These are phyloP conservation scores for Rutidosis leptorrhynchoides DNA, from an alignment of 129 eudicot genomes.

Conservation along the genomic window DNA sequence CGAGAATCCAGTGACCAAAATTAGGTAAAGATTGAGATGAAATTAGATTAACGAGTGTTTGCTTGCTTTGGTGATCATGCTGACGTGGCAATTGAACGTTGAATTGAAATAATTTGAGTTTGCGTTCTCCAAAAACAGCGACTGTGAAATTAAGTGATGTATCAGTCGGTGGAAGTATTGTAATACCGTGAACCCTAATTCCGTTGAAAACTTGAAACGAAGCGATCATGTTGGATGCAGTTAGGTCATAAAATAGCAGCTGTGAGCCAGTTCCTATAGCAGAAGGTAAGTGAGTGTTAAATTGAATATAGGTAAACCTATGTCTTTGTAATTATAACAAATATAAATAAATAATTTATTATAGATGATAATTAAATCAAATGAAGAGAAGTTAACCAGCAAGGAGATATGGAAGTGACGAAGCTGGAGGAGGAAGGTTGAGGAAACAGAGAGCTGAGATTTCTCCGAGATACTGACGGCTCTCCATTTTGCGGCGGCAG, in stretches of 20 bases:
- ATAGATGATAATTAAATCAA: background rate
- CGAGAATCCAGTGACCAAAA: constrained; percentile 81
- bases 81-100: constrained; percentile 29
- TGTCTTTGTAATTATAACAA: no score
- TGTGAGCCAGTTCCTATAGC: constrained; percentile 85
- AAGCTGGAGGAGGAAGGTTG: constrained; percentile 46
- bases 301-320: no score
- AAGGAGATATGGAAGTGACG: constrained; percentile 51
- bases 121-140: constrained; percentile 74
- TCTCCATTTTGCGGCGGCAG: constrained; percentile 24
- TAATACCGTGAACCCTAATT: constrained; percentile 87
- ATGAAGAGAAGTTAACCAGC: constrained; percentile 52
- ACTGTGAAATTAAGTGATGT: constrained; percentile 35
- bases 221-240: constrained; percentile 42
- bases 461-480: constrained; percentile 81
- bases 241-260: constrained; percentile 58
- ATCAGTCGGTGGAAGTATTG: constrained; percentile 15
- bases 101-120: constrained; percentile 56
- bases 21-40: constrained; percentile 53
- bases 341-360: background rate
- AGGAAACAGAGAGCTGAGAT: constrained; percentile 86
- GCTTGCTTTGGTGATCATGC: background rate
- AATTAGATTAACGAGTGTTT: constrained; percentile 22
- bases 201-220: constrained; percentile 79
- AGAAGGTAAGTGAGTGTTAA: background rate